These are phyloP conservation scores for Gynochthodes officinalis DNA, from an alignment of 257 asterid genomes.

Conservation along the genomic window DNA sequence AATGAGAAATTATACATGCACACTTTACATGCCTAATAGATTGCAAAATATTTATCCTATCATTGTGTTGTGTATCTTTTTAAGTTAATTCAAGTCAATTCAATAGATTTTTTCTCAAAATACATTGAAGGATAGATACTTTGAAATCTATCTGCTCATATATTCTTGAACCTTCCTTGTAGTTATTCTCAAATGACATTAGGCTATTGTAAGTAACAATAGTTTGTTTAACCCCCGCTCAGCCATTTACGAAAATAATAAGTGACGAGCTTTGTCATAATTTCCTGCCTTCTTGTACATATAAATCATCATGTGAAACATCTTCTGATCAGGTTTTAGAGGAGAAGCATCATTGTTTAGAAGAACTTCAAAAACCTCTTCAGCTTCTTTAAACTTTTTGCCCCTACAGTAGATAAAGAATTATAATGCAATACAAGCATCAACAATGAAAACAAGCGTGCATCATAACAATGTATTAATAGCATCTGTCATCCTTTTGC, in stretches of 20 bases:
- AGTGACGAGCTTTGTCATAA: constrained; percentile 82
- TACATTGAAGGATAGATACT: background rate
- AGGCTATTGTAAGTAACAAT: constrained; percentile 89
- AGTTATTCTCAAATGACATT: constrained; percentile 88
- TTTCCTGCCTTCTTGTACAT: constrained; percentile 80
- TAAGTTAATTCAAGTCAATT: background rate
- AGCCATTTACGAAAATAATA: constrained; percentile 67
- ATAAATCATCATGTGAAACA: constrained; percentile 99
- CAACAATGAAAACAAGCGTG: background rate
- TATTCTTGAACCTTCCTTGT: constrained; percentile 88
- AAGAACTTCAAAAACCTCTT: constrained; percentile 72
- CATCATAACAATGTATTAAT: background rate
- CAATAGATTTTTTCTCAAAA: background rate
- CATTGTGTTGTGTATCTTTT: background rate
- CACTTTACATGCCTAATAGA: background rate
- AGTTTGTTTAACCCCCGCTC: constrained; percentile 58
- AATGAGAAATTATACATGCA: background rate
- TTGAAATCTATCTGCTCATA: constrained; percentile 70
- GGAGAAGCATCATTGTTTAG: constrained; percentile 56
- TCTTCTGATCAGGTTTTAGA: constrained; percentile 90
- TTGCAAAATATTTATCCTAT: too few species aligned
- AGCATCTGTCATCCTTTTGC: background rate
- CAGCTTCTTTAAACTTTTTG: constrained; percentile 76
- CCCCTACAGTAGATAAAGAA: constrained; percentile 56
- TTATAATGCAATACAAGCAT: constrained; percentile 4